phyloP scores from a whole-genome alignment of 768 basidiomycete genomes.

The Trametes elegans region DNA sequence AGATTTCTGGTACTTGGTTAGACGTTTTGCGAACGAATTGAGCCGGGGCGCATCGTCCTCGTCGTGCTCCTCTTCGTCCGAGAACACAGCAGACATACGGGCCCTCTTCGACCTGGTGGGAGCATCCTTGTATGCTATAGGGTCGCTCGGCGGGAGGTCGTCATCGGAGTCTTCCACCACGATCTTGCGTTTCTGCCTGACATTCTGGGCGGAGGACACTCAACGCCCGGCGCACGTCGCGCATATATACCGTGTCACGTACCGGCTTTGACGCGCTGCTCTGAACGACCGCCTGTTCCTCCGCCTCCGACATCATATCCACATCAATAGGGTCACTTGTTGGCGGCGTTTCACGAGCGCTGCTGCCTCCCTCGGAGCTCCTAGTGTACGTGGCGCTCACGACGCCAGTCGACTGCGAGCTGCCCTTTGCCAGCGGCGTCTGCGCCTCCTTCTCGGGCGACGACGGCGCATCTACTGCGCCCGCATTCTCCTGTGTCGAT shows the following conservation, averaged over 20 bases:
- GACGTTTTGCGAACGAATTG: conserved; percentile 53
- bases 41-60: conserved; percentile 36
- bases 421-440: conserved; percentile 21
- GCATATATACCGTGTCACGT: conserved; percentile 1
- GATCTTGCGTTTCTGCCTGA: conserved; percentile 66
- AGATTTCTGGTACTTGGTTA: conserved; percentile 67
- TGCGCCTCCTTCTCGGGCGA: conserved; percentile 20
- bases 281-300: conserved; percentile 33
- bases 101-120: conserved; percentile 58
- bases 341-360: conserved; percentile 59
- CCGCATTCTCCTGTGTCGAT: conserved; percentile 16
- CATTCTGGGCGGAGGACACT: conserved; percentile 13
- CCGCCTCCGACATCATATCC: conserved; percentile 60
- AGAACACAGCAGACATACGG: conserved; percentile 47
- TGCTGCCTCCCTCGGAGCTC: conserved; percentile 50
- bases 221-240: neutral
- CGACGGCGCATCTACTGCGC: conserved; percentile 8
- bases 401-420: conserved; percentile 39
- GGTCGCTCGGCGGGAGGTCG: conserved; percentile 33
- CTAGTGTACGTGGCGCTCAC: conserved; percentile 34
- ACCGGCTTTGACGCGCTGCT: conserved; percentile 18
- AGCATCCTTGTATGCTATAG: conserved; percentile 18
- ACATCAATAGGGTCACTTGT: conserved; percentile 79
- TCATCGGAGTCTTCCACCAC: conserved; percentile 71
- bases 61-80: conserved; percentile 49